Evolutionary conservation across 352 stramenopile species (phyloP).

Genomic region (Globisporangium solare): DNA sequence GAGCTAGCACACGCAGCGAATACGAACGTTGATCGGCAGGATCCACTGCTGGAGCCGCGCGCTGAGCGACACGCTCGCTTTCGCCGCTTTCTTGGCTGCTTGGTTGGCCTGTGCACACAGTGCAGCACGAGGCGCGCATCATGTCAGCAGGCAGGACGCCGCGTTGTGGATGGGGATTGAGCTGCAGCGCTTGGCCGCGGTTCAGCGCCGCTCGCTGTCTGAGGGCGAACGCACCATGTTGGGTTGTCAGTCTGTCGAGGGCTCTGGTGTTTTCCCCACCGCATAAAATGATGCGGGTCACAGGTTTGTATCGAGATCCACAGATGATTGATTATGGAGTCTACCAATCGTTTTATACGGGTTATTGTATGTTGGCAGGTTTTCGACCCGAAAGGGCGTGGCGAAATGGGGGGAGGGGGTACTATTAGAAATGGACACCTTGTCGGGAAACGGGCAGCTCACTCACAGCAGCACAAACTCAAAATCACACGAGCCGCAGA

Average conservation of each 20-base stretch:
- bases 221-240: not conserved
- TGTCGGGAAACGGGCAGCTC: not conserved
- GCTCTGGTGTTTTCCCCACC: not conserved
- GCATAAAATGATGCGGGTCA: conserved; percentile 1
- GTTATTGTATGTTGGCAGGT: not conserved
- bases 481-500: not conserved
- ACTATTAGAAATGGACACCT: not conserved
- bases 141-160: too few relatives aligned
- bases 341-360: not conserved
- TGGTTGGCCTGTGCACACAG: conserved; percentile 62
- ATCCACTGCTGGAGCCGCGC: conserved; percentile 75
- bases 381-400: not conserved
- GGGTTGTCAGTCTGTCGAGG: not conserved
- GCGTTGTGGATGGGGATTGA: too few relatives aligned
- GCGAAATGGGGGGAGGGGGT: too few relatives aligned
- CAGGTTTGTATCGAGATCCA: too few relatives aligned
- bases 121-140: too few relatives aligned
- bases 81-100: conserved; percentile 80
- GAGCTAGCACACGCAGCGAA: not conserved
- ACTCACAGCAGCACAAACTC: too few relatives aligned
- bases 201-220: not conserved
- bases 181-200: not conserved
- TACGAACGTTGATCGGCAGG: conserved; percentile 67
- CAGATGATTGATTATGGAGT: not conserved
- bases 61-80: conserved; percentile 61